Percentiles rank a stretch among this genome's conserved stretches.
phyloP scores from a whole-genome alignment of 768 basidiomycete species.

The Scleroderma citrinum region DNA sequence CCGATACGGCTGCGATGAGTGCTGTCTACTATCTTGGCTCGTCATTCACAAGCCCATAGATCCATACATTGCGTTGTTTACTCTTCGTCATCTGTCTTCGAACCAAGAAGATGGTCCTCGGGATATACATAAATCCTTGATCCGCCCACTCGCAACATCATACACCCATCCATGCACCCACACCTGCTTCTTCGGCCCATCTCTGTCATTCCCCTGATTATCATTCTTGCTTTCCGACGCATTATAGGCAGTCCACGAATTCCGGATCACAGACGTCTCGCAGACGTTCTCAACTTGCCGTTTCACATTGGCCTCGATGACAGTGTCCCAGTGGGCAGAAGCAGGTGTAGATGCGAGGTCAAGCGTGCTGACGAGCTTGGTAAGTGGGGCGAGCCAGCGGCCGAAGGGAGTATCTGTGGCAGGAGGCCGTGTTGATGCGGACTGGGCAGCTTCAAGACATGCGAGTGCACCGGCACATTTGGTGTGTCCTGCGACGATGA shows the following conservation, averaged over 20 bases:
- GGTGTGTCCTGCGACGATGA: conserved; percentile 79
- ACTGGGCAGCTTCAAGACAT: conserved; percentile 41
- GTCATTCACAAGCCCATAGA: too few relatives aligned
- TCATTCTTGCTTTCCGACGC: neutral
- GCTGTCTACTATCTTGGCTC: too few relatives aligned
- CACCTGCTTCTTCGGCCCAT: conserved; percentile 36
- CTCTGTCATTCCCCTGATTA: too few relatives aligned
- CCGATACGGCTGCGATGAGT: too few relatives aligned
- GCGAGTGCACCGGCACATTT: conserved; percentile 73
- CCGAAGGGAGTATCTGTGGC: conserved; percentile 46
- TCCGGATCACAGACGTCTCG: conserved; percentile 37
- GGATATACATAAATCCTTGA: conserved; percentile 54
- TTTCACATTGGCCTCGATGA: conserved; percentile 59
- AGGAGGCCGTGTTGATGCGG: conserved; percentile 13
- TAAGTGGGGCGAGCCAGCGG: conserved; percentile 70
- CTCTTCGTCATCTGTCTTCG: too few relatives aligned
- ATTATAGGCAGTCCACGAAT: conserved; percentile 34
- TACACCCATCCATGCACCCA: conserved; percentile 75
- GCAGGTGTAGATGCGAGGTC: conserved; percentile 33
- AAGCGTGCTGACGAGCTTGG: conserved; percentile 39
- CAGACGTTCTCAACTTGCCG: conserved; percentile 48
- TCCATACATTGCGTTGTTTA: too few relatives aligned
- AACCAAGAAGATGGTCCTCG: conserved; percentile 7
- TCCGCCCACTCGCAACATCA: conserved; percentile 50
- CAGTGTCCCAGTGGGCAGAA: conserved; percentile 34